Evolutionary conservation across 1,284 basidiomycete genomes (phyloP).

Genomic region (Puccinia coronata): DNA sequence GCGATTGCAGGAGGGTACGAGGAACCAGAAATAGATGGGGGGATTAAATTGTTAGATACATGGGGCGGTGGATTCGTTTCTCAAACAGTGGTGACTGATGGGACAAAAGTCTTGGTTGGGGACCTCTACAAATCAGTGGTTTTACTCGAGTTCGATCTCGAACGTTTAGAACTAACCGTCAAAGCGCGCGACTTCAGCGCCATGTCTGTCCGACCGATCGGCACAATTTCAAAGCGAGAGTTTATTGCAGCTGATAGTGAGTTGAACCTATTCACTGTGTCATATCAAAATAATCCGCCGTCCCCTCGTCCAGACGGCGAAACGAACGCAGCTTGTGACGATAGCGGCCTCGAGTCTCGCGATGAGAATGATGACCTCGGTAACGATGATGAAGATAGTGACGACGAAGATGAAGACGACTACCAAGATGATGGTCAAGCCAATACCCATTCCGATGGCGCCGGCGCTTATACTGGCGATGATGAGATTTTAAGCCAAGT

Average conservation of each 20-base stretch:
- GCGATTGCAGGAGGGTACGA: not conserved
- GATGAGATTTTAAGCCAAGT: constrained; percentile 12
- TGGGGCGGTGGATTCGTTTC: constrained; percentile 46
- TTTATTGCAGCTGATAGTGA: constrained; percentile 40
- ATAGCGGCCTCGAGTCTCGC: not conserved
- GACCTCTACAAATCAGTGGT: constrained; percentile 37
- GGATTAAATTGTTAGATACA: constrained; percentile 37
- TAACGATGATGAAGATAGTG: not conserved
- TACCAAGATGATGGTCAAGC: not conserved
- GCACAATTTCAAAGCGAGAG: constrained; percentile 17
- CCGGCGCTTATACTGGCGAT: not conserved
- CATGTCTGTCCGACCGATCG: constrained; percentile 36
- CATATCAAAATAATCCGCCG: not conserved
- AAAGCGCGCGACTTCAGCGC: constrained; percentile 28
- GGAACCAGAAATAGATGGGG: not conserved
- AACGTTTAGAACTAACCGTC: constrained; percentile 26
- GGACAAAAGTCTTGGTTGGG: constrained; percentile 16
- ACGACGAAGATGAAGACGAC: constrained; percentile 32
- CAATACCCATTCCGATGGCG: not conserved
- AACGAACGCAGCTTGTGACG: not conserved
- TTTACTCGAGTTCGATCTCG: constrained; percentile 32
- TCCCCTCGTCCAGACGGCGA: not conserved
- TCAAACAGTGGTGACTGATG: constrained; percentile 28
- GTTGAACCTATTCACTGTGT: constrained; percentile 41
- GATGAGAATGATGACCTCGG: not conserved